A percentile compares a stretch with the other conserved stretches of the same genome.
These are phyloP conservation scores for Chaetoceros tenuissimus DNA, from an alignment of 108 stramenopile species.

Conservation along the genomic window DNA sequence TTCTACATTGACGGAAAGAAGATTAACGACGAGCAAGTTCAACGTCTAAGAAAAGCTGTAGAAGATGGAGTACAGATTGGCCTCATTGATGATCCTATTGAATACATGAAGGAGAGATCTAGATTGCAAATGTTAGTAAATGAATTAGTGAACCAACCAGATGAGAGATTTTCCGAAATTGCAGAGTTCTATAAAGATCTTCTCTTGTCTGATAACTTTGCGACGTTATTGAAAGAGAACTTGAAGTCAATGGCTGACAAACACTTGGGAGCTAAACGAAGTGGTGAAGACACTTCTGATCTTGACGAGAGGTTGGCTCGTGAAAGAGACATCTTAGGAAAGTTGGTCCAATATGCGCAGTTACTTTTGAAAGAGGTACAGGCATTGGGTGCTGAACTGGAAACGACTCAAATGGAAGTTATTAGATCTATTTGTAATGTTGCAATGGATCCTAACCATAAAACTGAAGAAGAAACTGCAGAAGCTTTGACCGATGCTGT, in stretches of 20 bases:
- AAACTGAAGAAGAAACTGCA: constrained; percentile 75
- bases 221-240: constrained; percentile 48
- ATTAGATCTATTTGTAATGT: constrained; percentile 83
- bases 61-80: constrained; percentile 59
- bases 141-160: constrained; percentile 70
- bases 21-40: constrained; percentile 42
- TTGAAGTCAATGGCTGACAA: constrained; percentile 55
- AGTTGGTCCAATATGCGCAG: constrained; percentile 61
- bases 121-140: constrained; percentile 66
- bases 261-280: constrained; percentile 45
- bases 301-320: constrained; percentile 31
- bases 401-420: constrained; percentile 74
- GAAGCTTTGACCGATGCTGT: constrained; percentile 76
- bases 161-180: constrained; percentile 69
- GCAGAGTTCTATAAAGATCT: constrained; percentile 72
- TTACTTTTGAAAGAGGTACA: constrained; percentile 65
- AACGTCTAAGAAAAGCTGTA: constrained; percentile 45
- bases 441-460: constrained; percentile 78
- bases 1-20: constrained; percentile 60
- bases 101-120: constrained; percentile 41
- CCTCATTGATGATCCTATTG: constrained; percentile 58
- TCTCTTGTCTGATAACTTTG: constrained; percentile 75
- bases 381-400: constrained; percentile 71
- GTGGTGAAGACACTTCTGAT: constrained; percentile 16
- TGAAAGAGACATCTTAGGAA: constrained; percentile 63